These are phyloP conservation scores for Mycosphaerelloides madeirae DNA, from an alignment of 2,329 filamentous ascomycete species.

Conservation along the genomic window DNA sequence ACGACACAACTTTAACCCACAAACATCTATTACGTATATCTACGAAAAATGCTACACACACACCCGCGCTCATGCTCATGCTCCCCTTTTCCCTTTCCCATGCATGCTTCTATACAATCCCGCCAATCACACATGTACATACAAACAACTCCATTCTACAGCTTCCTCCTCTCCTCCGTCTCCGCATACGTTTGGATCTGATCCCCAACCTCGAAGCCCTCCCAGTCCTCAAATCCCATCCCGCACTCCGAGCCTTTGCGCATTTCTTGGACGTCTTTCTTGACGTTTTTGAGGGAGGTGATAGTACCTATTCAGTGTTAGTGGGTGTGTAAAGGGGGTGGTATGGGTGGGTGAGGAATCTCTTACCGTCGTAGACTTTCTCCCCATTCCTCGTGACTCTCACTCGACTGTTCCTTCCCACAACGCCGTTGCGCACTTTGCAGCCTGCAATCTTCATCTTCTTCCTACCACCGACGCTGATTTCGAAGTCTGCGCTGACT, in stretches of 20 bases:
- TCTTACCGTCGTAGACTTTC: slow-evolving; percentile 74
- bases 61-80: too few species aligned
- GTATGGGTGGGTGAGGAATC: neutral
- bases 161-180: slow-evolving; percentile 14
- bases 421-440: slow-evolving; percentile 73
- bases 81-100: too few species aligned
- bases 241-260: slow-evolving; percentile 92
- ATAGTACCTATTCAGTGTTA: slow-evolving; percentile 58
- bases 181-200: slow-evolving; percentile 48
- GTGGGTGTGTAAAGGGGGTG: slow-evolving; percentile 3
- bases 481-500: slow-evolving; percentile 74
- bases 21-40: too few species aligned
- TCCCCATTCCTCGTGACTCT: slow-evolving; percentile 65
- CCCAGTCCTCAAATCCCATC: slow-evolving; percentile 75
- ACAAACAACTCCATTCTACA: too few species aligned
- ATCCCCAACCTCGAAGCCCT: slow-evolving; percentile 74
- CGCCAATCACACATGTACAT: too few species aligned
- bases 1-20: too few species aligned
- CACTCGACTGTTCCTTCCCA: slow-evolving; percentile 61
- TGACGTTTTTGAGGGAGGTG: slow-evolving; percentile 79
- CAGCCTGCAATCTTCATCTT: slow-evolving; percentile 79
- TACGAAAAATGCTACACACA: too few species aligned
- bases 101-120: too few species aligned
- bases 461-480: slow-evolving; percentile 68
- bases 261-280: slow-evolving; percentile 87